A percentile compares a stretch with the other conserved stretches of the same genome.
Conservation (phyloP, 2,329 filamentous ascomycete species). For the Fusarium sp. region DNA sequence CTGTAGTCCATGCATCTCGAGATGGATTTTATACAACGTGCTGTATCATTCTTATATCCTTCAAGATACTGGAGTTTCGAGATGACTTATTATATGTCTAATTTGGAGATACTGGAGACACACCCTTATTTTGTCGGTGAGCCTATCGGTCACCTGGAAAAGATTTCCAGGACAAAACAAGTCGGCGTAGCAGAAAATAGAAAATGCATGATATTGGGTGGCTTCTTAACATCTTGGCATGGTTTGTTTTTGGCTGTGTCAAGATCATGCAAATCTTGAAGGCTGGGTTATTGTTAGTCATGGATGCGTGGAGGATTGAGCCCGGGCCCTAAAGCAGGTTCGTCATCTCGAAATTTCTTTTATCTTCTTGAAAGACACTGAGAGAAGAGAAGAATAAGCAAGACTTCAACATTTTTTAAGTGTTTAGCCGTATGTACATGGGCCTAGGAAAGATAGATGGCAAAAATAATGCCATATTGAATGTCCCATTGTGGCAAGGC, state of each 20-base stretch:
- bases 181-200: constrained; percentile 20
- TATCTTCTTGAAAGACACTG: constrained; percentile 1
- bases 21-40: too few species aligned
- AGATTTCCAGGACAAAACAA: constrained; percentile 4
- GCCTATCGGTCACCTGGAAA: constrained; percentile 5
- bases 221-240: constrained; percentile 27
- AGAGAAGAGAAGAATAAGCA: not conserved
- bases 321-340: not conserved
- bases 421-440: not conserved
- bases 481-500: constrained; percentile 7
- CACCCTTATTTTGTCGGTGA: constrained; percentile 31
- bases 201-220: constrained; percentile 32
- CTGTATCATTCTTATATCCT: not conserved
- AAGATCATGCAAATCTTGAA: constrained; percentile 44
- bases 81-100: not conserved
- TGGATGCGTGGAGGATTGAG: constrained; percentile 14
- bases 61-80: not conserved
- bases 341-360: constrained; percentile 16
- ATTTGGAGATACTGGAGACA: not conserved
- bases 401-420: not conserved
- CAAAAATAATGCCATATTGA: constrained; percentile 3
- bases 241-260: constrained; percentile 41
- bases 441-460: not conserved
- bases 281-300: constrained; percentile 38
- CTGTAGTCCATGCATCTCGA: not conserved